phyloP scores from a whole-genome alignment of 2,329 filamentous ascomycete genomes.

The Pseudogymnoascus sp. region DNA sequence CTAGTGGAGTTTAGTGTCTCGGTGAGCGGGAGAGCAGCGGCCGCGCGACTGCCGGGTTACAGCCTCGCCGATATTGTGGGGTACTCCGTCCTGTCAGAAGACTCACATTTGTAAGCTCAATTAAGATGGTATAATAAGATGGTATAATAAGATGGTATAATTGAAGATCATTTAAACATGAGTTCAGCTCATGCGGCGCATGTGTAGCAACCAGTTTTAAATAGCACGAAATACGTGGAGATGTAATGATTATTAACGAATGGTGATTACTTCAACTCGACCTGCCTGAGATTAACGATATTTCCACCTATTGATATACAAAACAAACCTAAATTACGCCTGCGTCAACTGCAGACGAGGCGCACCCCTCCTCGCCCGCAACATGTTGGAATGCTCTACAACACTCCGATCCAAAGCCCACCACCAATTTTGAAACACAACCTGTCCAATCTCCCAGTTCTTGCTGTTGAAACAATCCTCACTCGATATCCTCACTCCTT shows the following conservation, averaged over 20 bases:
- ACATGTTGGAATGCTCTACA: slow-evolving; percentile 14
- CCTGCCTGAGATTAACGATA: too few relatives aligned
- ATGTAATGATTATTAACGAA: too few relatives aligned
- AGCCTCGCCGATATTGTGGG: background rate
- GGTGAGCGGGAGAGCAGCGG: background rate
- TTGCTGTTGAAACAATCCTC: slow-evolving; percentile 13
- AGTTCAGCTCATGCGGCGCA: too few relatives aligned
- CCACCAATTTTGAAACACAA: slow-evolving; percentile 17
- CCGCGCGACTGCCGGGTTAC: background rate
- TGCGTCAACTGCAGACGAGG: slow-evolving; percentile 1
- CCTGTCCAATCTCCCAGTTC: slow-evolving; percentile 17
- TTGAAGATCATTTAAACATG: too few relatives aligned
- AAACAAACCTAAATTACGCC: background rate
- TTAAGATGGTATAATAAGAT: background rate
- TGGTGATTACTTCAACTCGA: too few relatives aligned
- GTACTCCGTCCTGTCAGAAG: background rate
- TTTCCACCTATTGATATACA: background rate
- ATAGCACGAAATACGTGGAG: too few relatives aligned
- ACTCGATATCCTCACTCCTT: slow-evolving; percentile 15
- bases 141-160: too few relatives aligned
- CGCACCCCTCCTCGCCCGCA: slow-evolving; percentile 14
- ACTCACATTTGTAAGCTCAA: background rate
- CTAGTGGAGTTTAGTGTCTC: background rate
- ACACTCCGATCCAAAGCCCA: slow-evolving; percentile 16
- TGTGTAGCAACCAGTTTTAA: too few relatives aligned